Base-by-base conservation (phyloP, 116 monocot genomes). In the Trichopus zeylanicus region DNA sequence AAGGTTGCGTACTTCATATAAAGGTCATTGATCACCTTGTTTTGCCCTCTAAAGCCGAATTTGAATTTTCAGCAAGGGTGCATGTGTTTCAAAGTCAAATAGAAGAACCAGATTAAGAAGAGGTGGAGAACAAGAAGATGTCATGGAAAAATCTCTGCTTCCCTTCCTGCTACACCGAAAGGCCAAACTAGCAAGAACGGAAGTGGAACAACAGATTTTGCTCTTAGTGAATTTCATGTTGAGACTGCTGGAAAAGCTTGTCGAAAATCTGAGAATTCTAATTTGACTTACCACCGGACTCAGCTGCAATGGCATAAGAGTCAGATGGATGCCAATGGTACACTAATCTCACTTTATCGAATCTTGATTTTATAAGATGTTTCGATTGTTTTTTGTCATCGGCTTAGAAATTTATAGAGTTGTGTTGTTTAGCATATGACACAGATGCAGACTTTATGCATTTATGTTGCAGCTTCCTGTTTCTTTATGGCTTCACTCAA, bases 261-360 rank as follows among this genome's bases (percentile, higher is more conserved):
- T 20, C 31, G 62, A 16, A 89, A 80, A 46, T 77, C 76, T 19
- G 89, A 88, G 42, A 75, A 65, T 52, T 89, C 93, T 18, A 88
- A 85, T 66, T 51, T 81, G 27, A 94, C 77, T 29, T 83, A 89
- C 56, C 88, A 94, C 57, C 72, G 78, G 20, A 94, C 86, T 6
- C 79, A 93, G 61, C 24, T 93, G 46, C 76, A 83, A 62, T 94
- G 93, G 93, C 83, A 86, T 42, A 13, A 42, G 34, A 80, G 74
- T 65, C 85, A 88, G 62, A 74, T 66, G 23, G 75, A 80, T 47
- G 53, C 64, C 19, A 80, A 89, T 71, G 89, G 86, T 94, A 80
- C 19, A 11, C 13, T 29, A 3, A 42, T 11, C 29, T 3, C 11
- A 15, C 0, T n/a, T 16, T 18, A 21, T 16, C 48, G 6, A 4